A percentile compares a stretch with the other conserved stretches of the same genome.
Evolutionary conservation across 2,329 filamentous ascomycete genomes (phyloP).

Genomic region (Penicillium capsulatum): DNA sequence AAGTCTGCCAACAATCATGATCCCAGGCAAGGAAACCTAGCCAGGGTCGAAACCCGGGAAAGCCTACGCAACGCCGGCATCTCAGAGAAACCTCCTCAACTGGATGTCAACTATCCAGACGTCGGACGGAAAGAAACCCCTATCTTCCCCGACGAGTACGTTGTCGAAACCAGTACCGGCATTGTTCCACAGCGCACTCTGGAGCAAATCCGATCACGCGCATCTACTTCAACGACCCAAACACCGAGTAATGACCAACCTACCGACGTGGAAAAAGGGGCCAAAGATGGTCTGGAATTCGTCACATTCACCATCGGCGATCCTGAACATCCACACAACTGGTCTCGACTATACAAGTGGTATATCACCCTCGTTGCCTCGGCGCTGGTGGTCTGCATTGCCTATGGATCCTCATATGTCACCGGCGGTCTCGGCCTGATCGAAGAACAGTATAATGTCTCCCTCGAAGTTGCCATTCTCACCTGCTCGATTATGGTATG

Average conservation of each 20-base stretch:
- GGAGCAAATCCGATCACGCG: slow-evolving; percentile 17
- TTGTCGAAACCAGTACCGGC: slow-evolving; percentile 20
- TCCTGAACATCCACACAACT: slow-evolving; percentile 73
- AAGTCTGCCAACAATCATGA: slow-evolving; percentile 5
- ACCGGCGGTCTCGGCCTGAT: slow-evolving; percentile 68
- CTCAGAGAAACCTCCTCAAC: slow-evolving; percentile 16
- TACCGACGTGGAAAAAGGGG: slow-evolving; percentile 27
- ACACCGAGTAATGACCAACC: slow-evolving; percentile 6
- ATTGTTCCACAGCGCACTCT: slow-evolving; percentile 19
- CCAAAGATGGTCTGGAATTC: slow-evolving; percentile 18
- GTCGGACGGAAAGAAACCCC: slow-evolving; percentile 21
- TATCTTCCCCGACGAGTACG: slow-evolving; percentile 22
- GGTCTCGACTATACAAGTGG: slow-evolving; percentile 70
- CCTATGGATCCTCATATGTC: slow-evolving; percentile 65
- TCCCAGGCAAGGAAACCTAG: slow-evolving; percentile 7
- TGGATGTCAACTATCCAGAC: slow-evolving; percentile 32
- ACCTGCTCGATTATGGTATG: slow-evolving; percentile 70
- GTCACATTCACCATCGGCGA: slow-evolving; percentile 66
- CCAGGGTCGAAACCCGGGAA: slow-evolving; percentile 19
- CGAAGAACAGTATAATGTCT: slow-evolving; percentile 59
- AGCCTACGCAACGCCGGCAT: slow-evolving; percentile 24
- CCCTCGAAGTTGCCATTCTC: slow-evolving; percentile 66
- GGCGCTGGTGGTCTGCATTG: slow-evolving; percentile 64
- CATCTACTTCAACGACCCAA: slow-evolving; percentile 8
- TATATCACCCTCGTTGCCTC: slow-evolving; percentile 79